Percentiles rank a stretch among this genome's conserved stretches.
phyloP scores from a whole-genome alignment of 306 rosid species.

The Dryas drummondii region DNA sequence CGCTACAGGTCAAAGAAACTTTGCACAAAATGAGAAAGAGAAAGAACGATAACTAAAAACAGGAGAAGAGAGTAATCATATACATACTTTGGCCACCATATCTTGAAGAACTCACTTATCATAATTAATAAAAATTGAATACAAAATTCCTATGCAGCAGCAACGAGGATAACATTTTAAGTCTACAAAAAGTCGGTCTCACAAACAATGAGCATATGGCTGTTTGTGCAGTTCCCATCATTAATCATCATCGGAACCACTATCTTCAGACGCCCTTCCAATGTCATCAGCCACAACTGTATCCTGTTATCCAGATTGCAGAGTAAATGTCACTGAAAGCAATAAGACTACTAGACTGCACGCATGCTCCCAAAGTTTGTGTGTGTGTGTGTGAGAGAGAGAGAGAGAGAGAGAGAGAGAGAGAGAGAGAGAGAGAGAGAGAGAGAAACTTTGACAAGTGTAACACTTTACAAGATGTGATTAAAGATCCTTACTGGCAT shows the following conservation, averaged over 20 bases:
- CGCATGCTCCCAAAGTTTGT: too few species aligned
- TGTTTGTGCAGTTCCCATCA: slow-evolving; percentile 24
- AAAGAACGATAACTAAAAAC: neutral
- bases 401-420: neutral
- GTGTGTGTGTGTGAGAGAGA: neutral
- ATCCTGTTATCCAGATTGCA: slow-evolving; percentile 44
- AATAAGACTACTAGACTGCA: neutral
- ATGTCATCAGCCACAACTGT: slow-evolving; percentile 46
- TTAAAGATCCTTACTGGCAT: slow-evolving; percentile 51
- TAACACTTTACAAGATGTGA: neutral
- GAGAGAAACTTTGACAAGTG: neutral
- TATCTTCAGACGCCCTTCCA: slow-evolving; percentile 51
- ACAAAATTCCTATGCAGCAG: neutral
- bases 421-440: neutral
- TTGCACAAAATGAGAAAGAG: neutral
- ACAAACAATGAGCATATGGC: neutral
- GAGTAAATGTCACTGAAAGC: neutral
- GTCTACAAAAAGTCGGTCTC: neutral
- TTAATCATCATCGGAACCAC: slow-evolving; percentile 74
- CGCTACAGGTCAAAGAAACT: neutral
- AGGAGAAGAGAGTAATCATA: neutral
- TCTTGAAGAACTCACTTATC: neutral
- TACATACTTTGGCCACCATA: neutral
- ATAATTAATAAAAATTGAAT: neutral
- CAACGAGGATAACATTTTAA: neutral